These are phyloP conservation scores for Triticum urartu DNA, from an alignment of 176 grass and related monocot species.

Conservation along the genomic window DNA sequence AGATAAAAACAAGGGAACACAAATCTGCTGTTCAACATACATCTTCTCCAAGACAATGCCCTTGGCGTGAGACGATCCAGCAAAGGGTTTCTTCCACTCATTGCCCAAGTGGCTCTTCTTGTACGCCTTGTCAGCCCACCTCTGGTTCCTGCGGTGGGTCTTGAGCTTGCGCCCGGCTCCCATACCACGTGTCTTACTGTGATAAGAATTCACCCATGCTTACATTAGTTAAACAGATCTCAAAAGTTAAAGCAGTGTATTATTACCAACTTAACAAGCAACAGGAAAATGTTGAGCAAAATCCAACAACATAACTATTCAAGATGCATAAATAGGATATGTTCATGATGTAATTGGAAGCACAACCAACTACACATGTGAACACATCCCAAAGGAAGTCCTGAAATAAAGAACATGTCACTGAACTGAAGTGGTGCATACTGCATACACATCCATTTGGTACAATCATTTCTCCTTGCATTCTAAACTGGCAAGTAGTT, in stretches of 20 bases:
- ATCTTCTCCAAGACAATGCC: constrained; percentile 73
- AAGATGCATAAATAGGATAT: background rate
- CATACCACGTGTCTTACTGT: constrained; percentile 71
- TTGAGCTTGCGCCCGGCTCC: constrained; percentile 66
- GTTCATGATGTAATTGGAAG: background rate
- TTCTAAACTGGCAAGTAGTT: background rate
- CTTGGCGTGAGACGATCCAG: constrained; percentile 68
- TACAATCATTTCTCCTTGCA: background rate
- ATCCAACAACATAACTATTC: background rate
- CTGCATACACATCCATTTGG: background rate
- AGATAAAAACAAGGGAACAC: background rate
- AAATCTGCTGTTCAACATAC: constrained; percentile 10
- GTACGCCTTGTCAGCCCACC: constrained; percentile 67
- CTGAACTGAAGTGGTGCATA: background rate
- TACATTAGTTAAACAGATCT: background rate
- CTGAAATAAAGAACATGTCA: background rate
- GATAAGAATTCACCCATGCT: background rate
- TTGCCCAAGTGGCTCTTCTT: constrained; percentile 73
- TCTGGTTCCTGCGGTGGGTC: constrained; percentile 64
- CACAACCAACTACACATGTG: background rate
- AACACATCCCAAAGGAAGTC: background rate
- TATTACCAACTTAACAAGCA: background rate
- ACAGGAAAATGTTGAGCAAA: background rate
- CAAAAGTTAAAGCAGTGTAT: background rate
- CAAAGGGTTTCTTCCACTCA: constrained; percentile 70